Evolutionary conservation across 495 filamentous ascomycete genomes (phyloP), one percentile per base, ranked within the genome.

Genomic region (Hypoxylon fuscum): DNA sequence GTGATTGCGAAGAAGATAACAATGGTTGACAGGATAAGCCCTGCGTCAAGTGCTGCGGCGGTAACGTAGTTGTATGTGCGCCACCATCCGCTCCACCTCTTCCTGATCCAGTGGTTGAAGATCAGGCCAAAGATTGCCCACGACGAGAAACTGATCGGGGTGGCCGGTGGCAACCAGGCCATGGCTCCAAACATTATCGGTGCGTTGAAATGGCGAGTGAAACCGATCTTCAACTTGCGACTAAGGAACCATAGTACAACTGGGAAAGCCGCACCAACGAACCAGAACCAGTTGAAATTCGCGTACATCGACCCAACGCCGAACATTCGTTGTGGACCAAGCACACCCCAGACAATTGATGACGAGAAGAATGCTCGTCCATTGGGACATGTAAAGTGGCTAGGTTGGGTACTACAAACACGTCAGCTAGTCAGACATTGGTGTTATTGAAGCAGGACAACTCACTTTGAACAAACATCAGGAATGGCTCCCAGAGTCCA

Each of bases 111-210:
- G 12, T 82, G 78, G 53, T 88, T 84, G 71, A 88, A 88, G 20
- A 87, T 73, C 27, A 79, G 73, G 27, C 85, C 85, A 22, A 83
- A 75, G 6, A 81, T 69, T 67, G 81, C 83, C 84, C 85, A 88
- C 0, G 81, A 80, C 9, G 83, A 80, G 64, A 86, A 88, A 64
- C 78, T 86, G 31, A 86, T 76, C 0, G 84, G 82, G 1, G 81
- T 85, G 3, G 84, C 84, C 0, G 84, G 85, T 0, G 85, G 84
- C 3, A 88, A 78, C 22, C 73, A 73, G 15, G 72, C 74, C 74
- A 83, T 83, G 8, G 83, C 84, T 11, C 84, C 85, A 49, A 88
- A 83, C n/a, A 87, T 80, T 0, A 88, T 76, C 0, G 86, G 85
- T 59, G 81, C 83, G 34, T 81, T 81, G 11, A 83, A 43, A 61